A percentile compares a stretch with the other conserved stretches of the same genome.
These are phyloP conservation scores for Saprolegnia parasitica DNA, from an alignment of 352 stramenopile genomes.

Conservation along the genomic window DNA sequence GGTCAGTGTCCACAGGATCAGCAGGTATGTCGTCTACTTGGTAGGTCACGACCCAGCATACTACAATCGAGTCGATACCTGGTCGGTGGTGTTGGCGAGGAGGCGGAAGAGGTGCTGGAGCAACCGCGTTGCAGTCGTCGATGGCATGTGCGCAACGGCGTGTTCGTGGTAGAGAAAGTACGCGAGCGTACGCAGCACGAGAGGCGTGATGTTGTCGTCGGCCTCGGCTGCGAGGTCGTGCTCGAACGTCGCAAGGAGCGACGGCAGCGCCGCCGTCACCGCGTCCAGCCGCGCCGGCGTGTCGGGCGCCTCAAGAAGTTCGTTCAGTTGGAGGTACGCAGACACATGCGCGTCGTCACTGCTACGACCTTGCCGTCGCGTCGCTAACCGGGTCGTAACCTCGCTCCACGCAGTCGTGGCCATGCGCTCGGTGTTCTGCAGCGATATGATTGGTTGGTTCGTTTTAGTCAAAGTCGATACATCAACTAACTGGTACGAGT, in stretches of 20 bases:
- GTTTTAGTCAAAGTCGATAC: no score
- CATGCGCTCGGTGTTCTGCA: no score
- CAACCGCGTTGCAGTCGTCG: background rate
- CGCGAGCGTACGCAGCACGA: constrained; percentile 18
- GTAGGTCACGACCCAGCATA: background rate
- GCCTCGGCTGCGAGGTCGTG: constrained; percentile 5
- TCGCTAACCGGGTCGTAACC: background rate
- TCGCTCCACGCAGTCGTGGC: background rate
- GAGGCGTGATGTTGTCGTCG: background rate
- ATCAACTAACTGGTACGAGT: no score
- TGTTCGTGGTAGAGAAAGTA: constrained; percentile 30
- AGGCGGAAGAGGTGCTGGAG: constrained; percentile 17
- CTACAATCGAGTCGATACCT: constrained; percentile 17
- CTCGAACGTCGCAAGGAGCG: background rate
- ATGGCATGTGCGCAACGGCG: background rate
- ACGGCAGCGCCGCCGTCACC: background rate
- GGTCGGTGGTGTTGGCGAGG: constrained; percentile 21
- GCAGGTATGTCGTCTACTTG: constrained; percentile 23
- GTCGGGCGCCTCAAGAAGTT: constrained; percentile 26
- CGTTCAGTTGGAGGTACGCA: constrained; percentile 22
- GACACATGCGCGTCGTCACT: background rate
- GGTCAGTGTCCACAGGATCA: constrained; percentile 19
- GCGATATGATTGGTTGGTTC: no score
- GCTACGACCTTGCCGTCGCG: background rate
- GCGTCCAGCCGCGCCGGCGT: constrained; percentile 14